Conservation (phyloP, 768 basidiomycete species). For the Steccherinum ochraceum region DNA sequence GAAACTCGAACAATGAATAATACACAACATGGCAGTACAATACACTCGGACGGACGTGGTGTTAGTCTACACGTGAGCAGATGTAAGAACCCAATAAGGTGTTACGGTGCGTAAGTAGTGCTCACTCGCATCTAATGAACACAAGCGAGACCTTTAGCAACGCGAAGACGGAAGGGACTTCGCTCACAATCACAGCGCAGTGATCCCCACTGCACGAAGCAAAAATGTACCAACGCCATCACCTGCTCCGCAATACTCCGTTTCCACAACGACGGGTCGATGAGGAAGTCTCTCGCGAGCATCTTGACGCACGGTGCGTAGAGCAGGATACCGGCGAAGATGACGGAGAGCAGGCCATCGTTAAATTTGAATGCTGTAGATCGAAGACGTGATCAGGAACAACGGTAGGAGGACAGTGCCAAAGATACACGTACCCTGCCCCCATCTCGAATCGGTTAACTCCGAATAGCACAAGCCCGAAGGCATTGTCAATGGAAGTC, state of each 20-base stretch:
- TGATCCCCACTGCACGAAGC: slow-evolving; percentile 59
- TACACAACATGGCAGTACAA: too few relatives aligned
- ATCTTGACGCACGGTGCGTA: slow-evolving; percentile 84
- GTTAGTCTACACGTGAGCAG: too few relatives aligned
- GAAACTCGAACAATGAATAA: too few relatives aligned
- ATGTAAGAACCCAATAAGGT: too few relatives aligned
- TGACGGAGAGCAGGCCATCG: slow-evolving; percentile 74
- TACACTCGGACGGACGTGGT: too few relatives aligned
- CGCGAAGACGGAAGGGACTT: too few relatives aligned
- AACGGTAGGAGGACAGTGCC: not conserved
- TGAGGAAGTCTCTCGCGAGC: slow-evolving; percentile 81
- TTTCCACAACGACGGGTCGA: slow-evolving; percentile 51
- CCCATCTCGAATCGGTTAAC: not conserved
- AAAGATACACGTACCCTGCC: slow-evolving; percentile 15
- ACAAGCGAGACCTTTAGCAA: too few relatives aligned
- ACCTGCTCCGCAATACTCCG: slow-evolving; percentile 34
- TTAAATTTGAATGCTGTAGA: slow-evolving; percentile 38
- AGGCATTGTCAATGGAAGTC: slow-evolving; percentile 59
- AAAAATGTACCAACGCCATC: slow-evolving; percentile 56
- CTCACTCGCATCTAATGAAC: too few relatives aligned
- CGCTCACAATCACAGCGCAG: too few relatives aligned
- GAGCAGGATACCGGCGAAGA: slow-evolving; percentile 78
- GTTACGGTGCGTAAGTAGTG: too few relatives aligned
- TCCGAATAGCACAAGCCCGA: slow-evolving; percentile 48
- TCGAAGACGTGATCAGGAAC: not conserved